A percentile compares a stretch with the other conserved stretches of the same genome.
Evolutionary conservation across 176 grass and related monocot species (phyloP).

Genomic region (Triticum turgidum): DNA sequence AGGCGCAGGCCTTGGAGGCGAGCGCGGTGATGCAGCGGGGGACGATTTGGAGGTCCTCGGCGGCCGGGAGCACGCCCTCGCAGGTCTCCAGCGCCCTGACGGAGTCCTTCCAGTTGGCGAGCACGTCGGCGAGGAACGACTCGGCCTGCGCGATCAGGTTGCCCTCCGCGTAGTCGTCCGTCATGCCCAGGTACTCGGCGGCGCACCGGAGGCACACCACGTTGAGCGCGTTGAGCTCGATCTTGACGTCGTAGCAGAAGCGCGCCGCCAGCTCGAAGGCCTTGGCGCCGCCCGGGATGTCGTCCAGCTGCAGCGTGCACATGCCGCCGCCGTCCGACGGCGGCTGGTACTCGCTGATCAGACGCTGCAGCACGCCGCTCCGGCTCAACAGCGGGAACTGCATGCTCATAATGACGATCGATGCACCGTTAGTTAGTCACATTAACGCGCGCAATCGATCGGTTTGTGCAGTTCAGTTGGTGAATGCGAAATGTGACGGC

Average conservation of each 20-base stretch:
- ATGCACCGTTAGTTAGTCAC: too few species aligned
- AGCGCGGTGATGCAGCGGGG: constrained; percentile 78
- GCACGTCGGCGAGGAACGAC: constrained; percentile 59
- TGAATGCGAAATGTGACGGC: background rate
- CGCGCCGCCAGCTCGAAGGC: constrained; percentile 73
- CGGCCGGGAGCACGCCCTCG: constrained; percentile 58
- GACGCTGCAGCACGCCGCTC: constrained; percentile 69
- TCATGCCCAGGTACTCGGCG: constrained; percentile 78
- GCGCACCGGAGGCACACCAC: constrained; percentile 74
- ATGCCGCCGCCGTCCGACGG: constrained; percentile 32
- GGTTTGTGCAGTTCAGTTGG: too few species aligned
- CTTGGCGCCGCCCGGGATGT: constrained; percentile 83
- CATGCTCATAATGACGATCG: too few species aligned
- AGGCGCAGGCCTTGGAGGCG: constrained; percentile 52
- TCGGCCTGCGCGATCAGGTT: constrained; percentile 82
- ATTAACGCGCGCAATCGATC: too few species aligned
- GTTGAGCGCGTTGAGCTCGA: constrained; percentile 73
- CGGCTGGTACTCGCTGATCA: constrained; percentile 54
- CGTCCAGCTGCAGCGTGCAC: constrained; percentile 71
- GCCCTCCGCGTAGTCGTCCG: constrained; percentile 71
- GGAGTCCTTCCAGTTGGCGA: constrained; percentile 77
- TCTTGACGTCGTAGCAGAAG: constrained; percentile 89
- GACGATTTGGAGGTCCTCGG: constrained; percentile 66
- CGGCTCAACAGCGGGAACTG: constrained; percentile 87
- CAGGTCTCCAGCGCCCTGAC: constrained; percentile 79